A percentile compares a stretch with the other conserved stretches of the same genome.
Evolutionary conservation across 2,329 filamentous ascomycete genomes (phyloP).

Genomic region (Venturia carpophila): DNA sequence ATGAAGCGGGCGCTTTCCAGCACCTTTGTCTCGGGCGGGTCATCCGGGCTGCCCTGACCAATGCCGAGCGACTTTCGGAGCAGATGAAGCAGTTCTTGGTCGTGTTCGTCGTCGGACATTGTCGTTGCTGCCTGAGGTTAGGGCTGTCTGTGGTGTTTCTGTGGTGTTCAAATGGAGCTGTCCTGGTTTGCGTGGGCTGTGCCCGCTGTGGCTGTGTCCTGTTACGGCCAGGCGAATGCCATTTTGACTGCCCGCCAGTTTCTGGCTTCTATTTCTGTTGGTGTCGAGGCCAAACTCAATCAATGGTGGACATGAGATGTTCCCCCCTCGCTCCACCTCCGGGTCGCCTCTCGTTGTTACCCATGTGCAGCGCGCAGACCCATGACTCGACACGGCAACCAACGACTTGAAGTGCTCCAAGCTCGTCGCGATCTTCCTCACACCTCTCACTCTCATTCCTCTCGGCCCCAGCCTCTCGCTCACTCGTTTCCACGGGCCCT

Average conservation of each 20-base stretch:
- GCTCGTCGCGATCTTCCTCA: background rate
- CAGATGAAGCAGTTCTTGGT: slow-evolving; percentile 78
- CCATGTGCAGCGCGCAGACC: background rate
- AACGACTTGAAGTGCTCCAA: background rate
- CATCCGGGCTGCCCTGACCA: slow-evolving; percentile 45
- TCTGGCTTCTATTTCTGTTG: no score
- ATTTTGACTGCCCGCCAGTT: no score
- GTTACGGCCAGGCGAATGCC: no score
- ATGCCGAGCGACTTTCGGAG: slow-evolving; percentile 70
- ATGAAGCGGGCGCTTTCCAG: slow-evolving; percentile 76
- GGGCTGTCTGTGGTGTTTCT: no score
- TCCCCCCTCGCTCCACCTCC: background rate
- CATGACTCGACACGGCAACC: background rate
- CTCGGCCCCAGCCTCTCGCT: background rate
- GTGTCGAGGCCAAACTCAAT: no score
- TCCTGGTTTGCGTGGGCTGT: no score
- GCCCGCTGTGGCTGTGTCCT: no score
- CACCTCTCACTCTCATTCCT: background rate
- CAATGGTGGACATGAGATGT: no score
- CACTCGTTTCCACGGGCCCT: background rate
- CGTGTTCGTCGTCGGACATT: slow-evolving; percentile 90
- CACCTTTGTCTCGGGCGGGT: slow-evolving; percentile 68
- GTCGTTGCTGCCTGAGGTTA: background rate
- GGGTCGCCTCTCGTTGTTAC: background rate
- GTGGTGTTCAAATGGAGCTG: no score